These are phyloP conservation scores for Lactarius hatsudake DNA, from an alignment of 768 basidiomycete genomes.

Conservation along the genomic window DNA sequence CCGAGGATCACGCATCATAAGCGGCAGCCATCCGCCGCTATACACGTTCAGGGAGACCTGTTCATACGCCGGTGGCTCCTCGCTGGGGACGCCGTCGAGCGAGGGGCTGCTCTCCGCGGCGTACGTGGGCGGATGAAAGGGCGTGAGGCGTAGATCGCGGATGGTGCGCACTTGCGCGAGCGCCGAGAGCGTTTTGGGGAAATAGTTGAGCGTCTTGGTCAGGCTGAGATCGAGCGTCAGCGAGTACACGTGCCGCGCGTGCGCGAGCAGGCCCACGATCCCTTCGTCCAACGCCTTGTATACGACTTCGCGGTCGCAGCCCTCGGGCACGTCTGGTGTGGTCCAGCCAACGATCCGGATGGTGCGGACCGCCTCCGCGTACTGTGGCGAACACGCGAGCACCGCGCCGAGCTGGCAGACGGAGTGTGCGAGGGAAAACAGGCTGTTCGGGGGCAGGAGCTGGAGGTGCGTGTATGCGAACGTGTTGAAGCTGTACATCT, in stretches of 20 bases:
- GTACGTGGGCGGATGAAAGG: not conserved
- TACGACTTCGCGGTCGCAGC: not conserved
- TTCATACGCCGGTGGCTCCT: conserved; percentile 9
- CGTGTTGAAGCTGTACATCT: conserved; percentile 16
- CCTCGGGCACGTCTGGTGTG: not conserved
- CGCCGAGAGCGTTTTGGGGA: conserved; percentile 3
- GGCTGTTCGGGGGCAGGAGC: conserved; percentile 17
- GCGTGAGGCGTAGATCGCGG: conserved; percentile 8
- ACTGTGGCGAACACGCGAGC: conserved; percentile 10
- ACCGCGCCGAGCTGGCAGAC: conserved; percentile 1
- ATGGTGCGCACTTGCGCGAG: conserved; percentile 14
- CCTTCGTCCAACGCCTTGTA: conserved; percentile 5
- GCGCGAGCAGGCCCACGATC: not conserved
- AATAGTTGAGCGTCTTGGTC: conserved; percentile 3
- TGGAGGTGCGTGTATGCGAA: conserved; percentile 19
- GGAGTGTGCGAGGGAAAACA: conserved; percentile 14
- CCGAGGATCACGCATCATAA: conserved; percentile 10
- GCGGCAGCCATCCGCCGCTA: conserved; percentile 7
- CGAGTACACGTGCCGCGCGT: not conserved
- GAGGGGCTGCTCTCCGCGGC: not conserved
- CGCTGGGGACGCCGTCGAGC: not conserved
- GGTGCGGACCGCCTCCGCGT: conserved; percentile 14
- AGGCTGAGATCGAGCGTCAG: conserved; percentile 10
- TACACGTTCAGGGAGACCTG: conserved; percentile 1
- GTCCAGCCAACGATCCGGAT: conserved; percentile 12